Evolutionary conservation across 75 land plant genomes (phyloP), one percentile per base, ranked within the genome.

Genomic region (Pseudotsuga menziesii): DNA sequence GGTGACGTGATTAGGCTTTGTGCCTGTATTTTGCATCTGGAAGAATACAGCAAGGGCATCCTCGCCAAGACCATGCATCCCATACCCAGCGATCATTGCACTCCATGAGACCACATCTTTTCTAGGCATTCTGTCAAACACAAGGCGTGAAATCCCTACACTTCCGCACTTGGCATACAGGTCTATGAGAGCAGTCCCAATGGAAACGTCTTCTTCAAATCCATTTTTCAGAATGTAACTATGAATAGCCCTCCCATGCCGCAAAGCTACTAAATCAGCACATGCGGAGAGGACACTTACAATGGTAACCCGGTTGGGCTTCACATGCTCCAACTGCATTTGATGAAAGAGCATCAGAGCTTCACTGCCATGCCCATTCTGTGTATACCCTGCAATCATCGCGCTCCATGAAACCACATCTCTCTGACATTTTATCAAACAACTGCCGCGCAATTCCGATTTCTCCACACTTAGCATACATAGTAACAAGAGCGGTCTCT

Each of bases 111-210:
- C 80, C 3, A 73, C 75, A 60, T 77, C 74, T 27, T 59, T 69
- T 20, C 1, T 25, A 41, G 56, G 14, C 61, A 82, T 78, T 14
- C 44, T 41, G 54, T 82, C 80, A 60, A 82, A 82, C 25, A 71
- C 29, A 4, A 58, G 41, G 17, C 73, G 44, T 35, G 80, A 81
- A 61, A 74, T 80, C 58, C 15, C 25, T 22, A 82, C n/a, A 48
- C 54, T 52, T 20, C 83, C 83, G 61, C 80, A 58, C 25, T 74
- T 78, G 55, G 61, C 81, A 75, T 82, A 82, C 81, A 83, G 75
- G 29, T 79, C 78, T 20, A 83, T 52, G 58, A 79, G 67, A 13
- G 72, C 55, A 39, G 56, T 83, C 7, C 69, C 76, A 32, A 79
- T 54, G 0, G 4, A 19, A 32, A 74, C 54, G 71, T 76, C 77